Conservation (phyloP, 495 filamentous ascomycete genomes). For the Daldinia grandis region DNA sequence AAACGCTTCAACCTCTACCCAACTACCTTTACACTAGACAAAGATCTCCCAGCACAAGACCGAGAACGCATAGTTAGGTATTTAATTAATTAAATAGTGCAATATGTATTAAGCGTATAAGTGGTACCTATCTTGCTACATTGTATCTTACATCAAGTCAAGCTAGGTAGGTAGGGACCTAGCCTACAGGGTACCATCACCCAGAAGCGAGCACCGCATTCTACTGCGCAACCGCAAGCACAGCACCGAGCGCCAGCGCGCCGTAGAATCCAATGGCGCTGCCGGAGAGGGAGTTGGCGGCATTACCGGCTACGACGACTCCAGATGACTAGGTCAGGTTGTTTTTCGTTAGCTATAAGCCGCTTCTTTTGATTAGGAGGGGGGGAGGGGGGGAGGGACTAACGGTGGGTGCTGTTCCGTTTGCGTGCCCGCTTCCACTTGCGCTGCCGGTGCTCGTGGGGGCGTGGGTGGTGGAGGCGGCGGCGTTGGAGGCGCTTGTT, state of each 20-base stretch:
- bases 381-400: neutral
- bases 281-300: constrained; percentile 19
- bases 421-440: constrained; percentile 15
- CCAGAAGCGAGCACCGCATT: neutral
- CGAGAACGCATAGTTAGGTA: no score
- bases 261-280: constrained; percentile 37
- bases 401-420: constrained; percentile 34
- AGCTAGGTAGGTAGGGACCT: neutral
- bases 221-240: constrained; percentile 32
- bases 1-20: neutral
- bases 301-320: constrained; percentile 13
- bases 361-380: neutral
- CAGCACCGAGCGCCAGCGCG: constrained; percentile 33
- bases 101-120: neutral
- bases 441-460: constrained; percentile 21
- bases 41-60: no score
- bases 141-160: constrained; percentile 2
- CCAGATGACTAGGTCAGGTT: constrained; percentile 37
- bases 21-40: no score
- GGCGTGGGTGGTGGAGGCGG: neutral
- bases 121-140: neutral
- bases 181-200: neutral
- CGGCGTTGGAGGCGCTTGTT: neutral
- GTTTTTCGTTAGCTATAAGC: neutral
- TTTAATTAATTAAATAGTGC: neutral